Conservation (phyloP, 768 basidiomycete genomes). For the Amanita muscaria region DNA sequence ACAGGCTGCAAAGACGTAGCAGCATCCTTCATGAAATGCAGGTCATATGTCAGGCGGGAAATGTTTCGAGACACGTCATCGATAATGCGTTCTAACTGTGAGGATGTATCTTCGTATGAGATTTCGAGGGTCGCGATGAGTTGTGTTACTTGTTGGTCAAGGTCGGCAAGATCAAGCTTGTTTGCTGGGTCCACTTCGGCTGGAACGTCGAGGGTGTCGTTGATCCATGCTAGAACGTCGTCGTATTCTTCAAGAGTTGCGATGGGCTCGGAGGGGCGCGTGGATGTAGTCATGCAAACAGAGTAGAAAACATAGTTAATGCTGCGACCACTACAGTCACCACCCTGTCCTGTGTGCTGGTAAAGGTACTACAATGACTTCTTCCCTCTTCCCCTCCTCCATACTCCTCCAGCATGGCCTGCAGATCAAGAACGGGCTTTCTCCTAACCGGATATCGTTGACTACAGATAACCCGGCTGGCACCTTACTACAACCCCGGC, state of each 20-base stretch:
- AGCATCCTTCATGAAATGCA: conserved; percentile 95
- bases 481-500: conserved; percentile 60
- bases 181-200: conserved; percentile 21
- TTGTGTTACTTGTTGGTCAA: conserved; percentile 69
- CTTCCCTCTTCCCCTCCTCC: conserved; percentile 41
- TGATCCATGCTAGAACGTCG: conserved; percentile 65
- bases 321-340: neutral
- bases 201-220: conserved; percentile 42
- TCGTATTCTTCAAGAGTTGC: conserved; percentile 39
- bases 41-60: conserved; percentile 87
- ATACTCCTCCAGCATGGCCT: conserved; percentile 64
- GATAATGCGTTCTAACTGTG: conserved; percentile 79
- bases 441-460: conserved; percentile 66
- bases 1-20: conserved; percentile 67
- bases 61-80: conserved; percentile 89
- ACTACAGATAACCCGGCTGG: conserved; percentile 62
- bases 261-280: conserved; percentile 35
- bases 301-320: too few species aligned
- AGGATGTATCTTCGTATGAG: conserved; percentile 81
- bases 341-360: conserved; percentile 25
- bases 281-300: conserved; percentile 21
- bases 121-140: conserved; percentile 77
- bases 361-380: conserved; percentile 45
- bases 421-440: conserved; percentile 72
- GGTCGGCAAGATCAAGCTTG: conserved; percentile 36